These are phyloP conservation scores for Dictyostelium capitatum DNA, from an alignment of 78 protist species.

Conservation along the genomic window DNA sequence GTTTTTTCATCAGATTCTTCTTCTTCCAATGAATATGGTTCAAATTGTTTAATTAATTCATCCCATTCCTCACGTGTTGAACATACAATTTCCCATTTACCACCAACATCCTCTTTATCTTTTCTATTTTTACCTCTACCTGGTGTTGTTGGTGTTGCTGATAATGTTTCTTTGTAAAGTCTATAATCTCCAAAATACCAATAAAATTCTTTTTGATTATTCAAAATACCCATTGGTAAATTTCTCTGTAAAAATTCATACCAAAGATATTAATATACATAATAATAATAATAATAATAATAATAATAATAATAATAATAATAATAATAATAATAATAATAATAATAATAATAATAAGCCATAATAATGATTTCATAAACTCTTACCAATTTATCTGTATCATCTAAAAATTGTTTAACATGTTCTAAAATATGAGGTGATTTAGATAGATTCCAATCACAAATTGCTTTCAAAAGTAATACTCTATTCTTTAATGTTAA, in stretches of 20 bases:
- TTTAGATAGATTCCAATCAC: constrained; percentile 52
- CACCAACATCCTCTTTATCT: background rate
- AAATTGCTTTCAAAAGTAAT: constrained; percentile 19
- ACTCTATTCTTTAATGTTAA: constrained; percentile 27
- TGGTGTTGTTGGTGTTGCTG: background rate
- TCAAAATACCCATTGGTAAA: constrained; percentile 13
- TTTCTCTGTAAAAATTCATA: constrained; percentile 18
- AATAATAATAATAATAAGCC: background rate
- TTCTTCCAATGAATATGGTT: too few species aligned
- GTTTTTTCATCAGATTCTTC: constrained; percentile 16
- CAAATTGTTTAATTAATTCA: background rate
- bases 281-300: background rate
- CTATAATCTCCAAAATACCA: constrained; percentile 61
- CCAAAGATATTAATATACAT: too few species aligned
- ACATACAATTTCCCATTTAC: constrained; percentile 57
- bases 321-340: constrained; percentile 1
- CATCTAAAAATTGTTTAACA: background rate
- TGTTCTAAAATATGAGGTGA: background rate
- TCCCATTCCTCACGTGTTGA: constrained; percentile 56
- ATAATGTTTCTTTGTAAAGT: constrained; percentile 51
- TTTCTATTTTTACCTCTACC: background rate
- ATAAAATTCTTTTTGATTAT: constrained; percentile 10
- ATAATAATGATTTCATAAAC: background rate
- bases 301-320: background rate
- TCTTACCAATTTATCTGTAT: constrained; percentile 19